phyloP scores from a whole-genome alignment of 805 yeast genomes.

The Lachancea mirantina region DNA sequence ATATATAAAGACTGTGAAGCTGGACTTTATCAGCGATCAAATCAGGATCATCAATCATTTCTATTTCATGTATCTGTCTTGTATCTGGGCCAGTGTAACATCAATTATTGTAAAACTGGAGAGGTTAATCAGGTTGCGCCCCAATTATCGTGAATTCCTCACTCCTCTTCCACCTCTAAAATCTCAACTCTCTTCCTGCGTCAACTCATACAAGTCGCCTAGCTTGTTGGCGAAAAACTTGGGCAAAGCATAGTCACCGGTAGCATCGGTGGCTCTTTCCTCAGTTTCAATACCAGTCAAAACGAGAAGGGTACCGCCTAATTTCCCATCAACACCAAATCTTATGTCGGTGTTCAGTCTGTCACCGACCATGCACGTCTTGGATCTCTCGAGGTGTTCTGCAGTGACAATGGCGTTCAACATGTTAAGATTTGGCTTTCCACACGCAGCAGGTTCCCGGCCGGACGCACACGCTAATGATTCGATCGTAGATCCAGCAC shows the following conservation, averaged over 20 bases:
- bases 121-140: too few species aligned
- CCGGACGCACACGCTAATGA: conserved; percentile 67
- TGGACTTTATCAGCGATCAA: too few species aligned
- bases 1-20: background rate
- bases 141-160: too few species aligned
- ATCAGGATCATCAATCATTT: too few species aligned
- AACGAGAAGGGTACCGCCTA: conserved; percentile 74
- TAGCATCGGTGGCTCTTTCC: conserved; percentile 41
- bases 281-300: conserved; percentile 88
- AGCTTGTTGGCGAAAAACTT: conserved; percentile 60
- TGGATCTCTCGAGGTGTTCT: conserved; percentile 44
- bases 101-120: too few species aligned
- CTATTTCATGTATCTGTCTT: too few species aligned
- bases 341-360: conserved; percentile 90
- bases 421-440: conserved; percentile 88
- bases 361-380: conserved; percentile 91
- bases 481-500: conserved; percentile 89
- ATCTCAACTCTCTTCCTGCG: conserved; percentile 8
- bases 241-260: conserved; percentile 41
- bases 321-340: conserved; percentile 82
- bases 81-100: too few species aligned
- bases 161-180: background rate
- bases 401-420: conserved; percentile 78
- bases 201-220: conserved; percentile 63
- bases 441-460: conserved; percentile 84